Percentiles rank a stretch among this genome's conserved stretches.
These are phyloP conservation scores for Fusarium brachygibbosum DNA, from an alignment of 2,329 filamentous ascomycete genomes.

Conservation along the genomic window DNA sequence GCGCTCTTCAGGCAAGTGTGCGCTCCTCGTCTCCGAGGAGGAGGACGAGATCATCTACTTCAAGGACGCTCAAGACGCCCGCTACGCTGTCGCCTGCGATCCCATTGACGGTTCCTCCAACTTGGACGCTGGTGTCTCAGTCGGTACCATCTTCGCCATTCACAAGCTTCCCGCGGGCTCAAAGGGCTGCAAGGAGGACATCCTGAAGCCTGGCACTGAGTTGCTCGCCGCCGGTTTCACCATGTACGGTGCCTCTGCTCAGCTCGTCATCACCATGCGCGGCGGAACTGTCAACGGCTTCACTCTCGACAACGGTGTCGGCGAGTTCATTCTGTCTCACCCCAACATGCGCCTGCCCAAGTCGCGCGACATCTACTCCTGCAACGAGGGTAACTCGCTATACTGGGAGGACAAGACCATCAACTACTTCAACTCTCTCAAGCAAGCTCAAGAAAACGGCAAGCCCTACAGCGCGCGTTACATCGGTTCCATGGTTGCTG, in stretches of 20 bases:
- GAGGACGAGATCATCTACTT: conserved; percentile 95
- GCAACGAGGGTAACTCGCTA: conserved; percentile 97
- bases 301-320: conserved; percentile 94
- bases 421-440: conserved; percentile 90
- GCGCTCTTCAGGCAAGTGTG: conserved; percentile 90
- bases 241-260: conserved; percentile 98
- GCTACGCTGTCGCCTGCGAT: conserved; percentile 96
- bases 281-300: conserved; percentile 95
- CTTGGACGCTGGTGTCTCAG: conserved; percentile 95
- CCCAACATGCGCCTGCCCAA: conserved; percentile 91
- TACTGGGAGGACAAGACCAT: conserved; percentile 95
- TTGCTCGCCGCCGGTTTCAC: conserved; percentile 97
- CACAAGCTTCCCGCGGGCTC: conserved; percentile 88
- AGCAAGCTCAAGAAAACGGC: conserved; percentile 77
- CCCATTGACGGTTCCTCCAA: conserved; percentile 99
- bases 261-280: conserved; percentile 97
- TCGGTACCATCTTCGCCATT: conserved; percentile 96
- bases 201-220: conserved; percentile 90
- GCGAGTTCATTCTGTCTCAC: conserved; percentile 98
- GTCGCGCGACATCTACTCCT: conserved; percentile 89
- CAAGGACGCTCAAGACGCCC: conserved; percentile 78
- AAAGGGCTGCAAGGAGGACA: conserved; percentile 82
- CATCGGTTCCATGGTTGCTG: conserved; percentile 98
- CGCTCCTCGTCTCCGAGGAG: conserved; percentile 96
- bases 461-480: conserved; percentile 97